Percentiles rank a stretch among this genome's conserved stretches.
Evolutionary conservation across 306 rosid genomes (phyloP).

Genomic region (Alnus rubra): DNA sequence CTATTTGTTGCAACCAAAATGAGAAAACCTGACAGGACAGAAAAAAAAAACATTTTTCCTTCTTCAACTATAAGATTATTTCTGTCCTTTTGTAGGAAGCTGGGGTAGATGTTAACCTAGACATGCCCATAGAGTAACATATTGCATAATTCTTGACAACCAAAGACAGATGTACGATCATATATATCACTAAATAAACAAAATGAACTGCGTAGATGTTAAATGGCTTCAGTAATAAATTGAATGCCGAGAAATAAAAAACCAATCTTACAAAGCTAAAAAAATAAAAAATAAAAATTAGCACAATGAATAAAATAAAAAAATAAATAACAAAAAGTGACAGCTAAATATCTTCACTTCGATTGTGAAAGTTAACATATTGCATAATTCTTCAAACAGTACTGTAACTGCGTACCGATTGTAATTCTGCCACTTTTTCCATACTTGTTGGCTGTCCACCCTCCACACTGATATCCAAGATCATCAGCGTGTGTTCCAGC

Average conservation of each 20-base stretch:
- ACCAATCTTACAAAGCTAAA: not conserved
- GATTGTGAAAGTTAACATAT: constrained; percentile 2
- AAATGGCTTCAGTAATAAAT: not conserved
- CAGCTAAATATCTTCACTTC: not conserved
- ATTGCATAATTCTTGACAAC: not conserved
- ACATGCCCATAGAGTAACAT: not conserved
- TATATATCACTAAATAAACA: not conserved
- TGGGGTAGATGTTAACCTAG: not conserved
- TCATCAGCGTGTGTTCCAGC: constrained; percentile 79
- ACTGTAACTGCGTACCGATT: constrained; percentile 45
- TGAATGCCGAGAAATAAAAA: not conserved
- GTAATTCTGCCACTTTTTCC: constrained; percentile 70
- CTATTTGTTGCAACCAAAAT: not conserved
- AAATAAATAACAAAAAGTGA: not conserved
- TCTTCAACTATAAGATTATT: not conserved
- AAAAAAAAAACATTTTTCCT: not conserved
- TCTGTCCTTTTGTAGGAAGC: too few relatives aligned
- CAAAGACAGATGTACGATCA: not conserved
- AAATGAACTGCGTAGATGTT: not conserved
- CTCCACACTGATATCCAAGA: constrained; percentile 91
- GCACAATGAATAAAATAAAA: not conserved
- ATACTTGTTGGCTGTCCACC: constrained; percentile 75
- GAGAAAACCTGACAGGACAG: not conserved
- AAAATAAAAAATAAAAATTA: not conserved
- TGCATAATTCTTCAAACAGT: constrained; percentile 2